Evolutionary conservation across 2,329 filamentous ascomycete species (phyloP).

Genomic region (Byssothecium circinans): DNA sequence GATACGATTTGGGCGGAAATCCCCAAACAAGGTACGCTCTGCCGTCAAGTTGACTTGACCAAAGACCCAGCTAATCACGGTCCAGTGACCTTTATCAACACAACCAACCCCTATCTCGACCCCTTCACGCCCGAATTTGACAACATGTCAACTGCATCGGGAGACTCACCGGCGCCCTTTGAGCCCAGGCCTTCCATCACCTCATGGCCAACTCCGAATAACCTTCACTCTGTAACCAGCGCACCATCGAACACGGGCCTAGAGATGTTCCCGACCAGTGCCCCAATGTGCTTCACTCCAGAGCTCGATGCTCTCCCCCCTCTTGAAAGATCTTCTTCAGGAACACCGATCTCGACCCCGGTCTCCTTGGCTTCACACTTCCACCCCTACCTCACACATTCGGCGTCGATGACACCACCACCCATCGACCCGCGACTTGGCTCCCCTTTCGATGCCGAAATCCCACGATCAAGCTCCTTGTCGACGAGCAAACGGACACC

Average conservation of each 20-base stretch:
- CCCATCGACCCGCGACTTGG: constrained; percentile 40
- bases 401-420: constrained; percentile 32
- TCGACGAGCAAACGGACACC: constrained; percentile 28
- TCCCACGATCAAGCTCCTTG: constrained; percentile 28
- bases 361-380: constrained; percentile 53
- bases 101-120: constrained; percentile 63
- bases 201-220: constrained; percentile 33
- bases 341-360: constrained; percentile 46
- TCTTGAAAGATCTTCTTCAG: constrained; percentile 19
- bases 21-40: constrained; percentile 57
- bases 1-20: constrained; percentile 65
- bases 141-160: constrained; percentile 33
- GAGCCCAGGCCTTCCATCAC: constrained; percentile 25
- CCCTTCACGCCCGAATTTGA: constrained; percentile 41
- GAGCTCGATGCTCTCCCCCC: constrained; percentile 32
- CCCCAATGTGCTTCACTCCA: constrained; percentile 31
- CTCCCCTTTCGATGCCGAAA: constrained; percentile 32
- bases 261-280: constrained; percentile 55
- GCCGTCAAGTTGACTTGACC: neutral
- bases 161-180: constrained; percentile 36
- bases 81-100: constrained; percentile 63
- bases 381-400: constrained; percentile 54
- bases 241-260: constrained; percentile 51
- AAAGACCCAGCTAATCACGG: constrained; percentile 10
- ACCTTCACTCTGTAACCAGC: constrained; percentile 30